Base-by-base conservation (phyloP, 2,329 filamentous ascomycete species). In the Rhinocladiella mackenziei region DNA sequence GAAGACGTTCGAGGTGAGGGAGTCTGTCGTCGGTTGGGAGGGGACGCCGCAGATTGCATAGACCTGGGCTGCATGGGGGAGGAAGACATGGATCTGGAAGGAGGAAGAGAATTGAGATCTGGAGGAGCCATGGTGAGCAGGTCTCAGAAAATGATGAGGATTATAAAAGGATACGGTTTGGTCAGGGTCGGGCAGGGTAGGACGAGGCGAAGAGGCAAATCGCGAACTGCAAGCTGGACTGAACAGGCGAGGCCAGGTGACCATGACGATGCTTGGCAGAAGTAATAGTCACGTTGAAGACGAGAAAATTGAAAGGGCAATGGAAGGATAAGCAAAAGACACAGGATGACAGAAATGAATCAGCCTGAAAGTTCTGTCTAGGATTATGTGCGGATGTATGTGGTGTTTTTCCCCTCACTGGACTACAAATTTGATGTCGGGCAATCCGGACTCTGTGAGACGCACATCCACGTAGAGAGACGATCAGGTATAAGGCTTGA, bases 61-160 rank as follows among this genome's bases (percentile, higher is more conserved):
- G 51, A 29, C 35, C 65, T 61, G 34, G 55, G 50, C 39, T 61
- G 61, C 28, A 61, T 57, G 19, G 65, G 63, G 23, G 66, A 67
- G 26, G 62, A 59, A 10, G 65, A 64, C 23, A 64, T 61, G 3
- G 68, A 70, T 51, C 71, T 71, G 20, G 79, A 82, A 26, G 72
- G 67, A 30, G 80, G 77, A 46, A 88, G 73, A 5, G 82, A 82
- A 71, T 87, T 85, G 60, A 87, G 75, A 67, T 88, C 84, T 29
- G 55, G 55, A 38, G 84, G 83, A 54, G 82, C 77, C 83, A 87
- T 85, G 29, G 6, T 17, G 9, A 28, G 30, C n/a, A 31, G n/a
- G 17, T 18, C 26, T 25, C 20, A 13, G 11, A 25, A 22, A 40
- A 9, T 10, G 19, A 22, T 7, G 19, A 13, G 9, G 39, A 23